Evolutionary conservation across 805 yeast species (phyloP).

Genomic region (Metschnikowia borealis): DNA sequence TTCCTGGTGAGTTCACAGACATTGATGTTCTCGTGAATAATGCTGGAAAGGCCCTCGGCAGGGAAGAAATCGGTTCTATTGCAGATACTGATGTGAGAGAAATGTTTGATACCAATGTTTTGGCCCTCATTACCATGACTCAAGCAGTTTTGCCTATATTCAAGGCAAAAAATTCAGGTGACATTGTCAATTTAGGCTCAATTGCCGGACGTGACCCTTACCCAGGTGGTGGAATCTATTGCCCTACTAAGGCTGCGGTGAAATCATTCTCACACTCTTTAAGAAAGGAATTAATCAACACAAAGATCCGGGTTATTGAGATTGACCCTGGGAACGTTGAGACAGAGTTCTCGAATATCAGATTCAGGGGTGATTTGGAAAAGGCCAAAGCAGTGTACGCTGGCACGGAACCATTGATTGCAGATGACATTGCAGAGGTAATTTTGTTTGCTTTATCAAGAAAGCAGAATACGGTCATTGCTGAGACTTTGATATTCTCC

Average conservation of each 20-base stretch:
- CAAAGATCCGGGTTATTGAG: conserved; percentile 67
- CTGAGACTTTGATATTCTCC: conserved; percentile 81
- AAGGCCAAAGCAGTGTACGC: conserved; percentile 63
- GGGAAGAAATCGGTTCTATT: conserved; percentile 70
- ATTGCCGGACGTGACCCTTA: conserved; percentile 78
- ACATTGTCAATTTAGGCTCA: conserved; percentile 71
- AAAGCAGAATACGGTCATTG: conserved; percentile 67
- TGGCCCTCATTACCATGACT: conserved; percentile 80
- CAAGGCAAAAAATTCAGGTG: conserved; percentile 67
- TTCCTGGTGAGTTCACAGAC: conserved; percentile 59
- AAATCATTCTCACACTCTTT: conserved; percentile 67
- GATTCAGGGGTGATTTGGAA: conserved; percentile 58
- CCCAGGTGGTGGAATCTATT: conserved; percentile 75
- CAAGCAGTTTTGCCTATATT: conserved; percentile 73
- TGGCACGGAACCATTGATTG: conserved; percentile 65
- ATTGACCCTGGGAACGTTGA: conserved; percentile 79
- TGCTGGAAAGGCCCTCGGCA: conserved; percentile 77
- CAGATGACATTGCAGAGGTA: conserved; percentile 72
- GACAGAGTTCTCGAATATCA: conserved; percentile 65
- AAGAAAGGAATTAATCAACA: conserved; percentile 71
- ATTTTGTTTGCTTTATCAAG: conserved; percentile 66
- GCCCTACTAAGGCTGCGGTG: conserved; percentile 71
- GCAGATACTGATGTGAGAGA: conserved; percentile 57
- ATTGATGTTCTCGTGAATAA: conserved; percentile 68
- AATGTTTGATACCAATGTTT: conserved; percentile 83